Percentiles rank a stretch among this genome's conserved stretches.
Conservation (phyloP, 1,284 basidiomycete species). For the Wallemia ichthyophaga region DNA sequence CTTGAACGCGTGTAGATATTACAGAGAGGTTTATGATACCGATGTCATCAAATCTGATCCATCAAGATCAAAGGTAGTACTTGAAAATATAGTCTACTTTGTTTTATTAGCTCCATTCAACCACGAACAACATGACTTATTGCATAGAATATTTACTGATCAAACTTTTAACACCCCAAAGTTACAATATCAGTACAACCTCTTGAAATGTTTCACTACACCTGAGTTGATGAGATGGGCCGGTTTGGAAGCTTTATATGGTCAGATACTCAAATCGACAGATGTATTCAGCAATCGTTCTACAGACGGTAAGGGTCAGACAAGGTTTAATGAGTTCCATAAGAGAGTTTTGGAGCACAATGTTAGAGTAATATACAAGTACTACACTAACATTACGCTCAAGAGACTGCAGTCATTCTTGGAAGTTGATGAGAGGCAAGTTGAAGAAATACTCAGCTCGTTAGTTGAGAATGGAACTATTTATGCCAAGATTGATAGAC, state of each 20-base stretch:
- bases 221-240: constrained; percentile 95
- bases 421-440: constrained; percentile 47
- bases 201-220: constrained; percentile 87
- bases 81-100: constrained; percentile 83
- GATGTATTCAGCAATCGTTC: constrained; percentile 31
- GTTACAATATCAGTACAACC: constrained; percentile 59
- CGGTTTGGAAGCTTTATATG: constrained; percentile 73
- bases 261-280: constrained; percentile 45
- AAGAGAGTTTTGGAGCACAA: constrained; percentile 94
- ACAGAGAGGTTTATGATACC: constrained; percentile 88
- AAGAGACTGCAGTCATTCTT: constrained; percentile 54
- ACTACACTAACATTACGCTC: constrained; percentile 81
- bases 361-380: constrained; percentile 71
- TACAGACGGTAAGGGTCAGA: constrained; percentile 22
- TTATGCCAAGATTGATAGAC: constrained; percentile 80
- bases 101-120: constrained; percentile 72
- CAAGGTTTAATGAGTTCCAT: constrained; percentile 84
- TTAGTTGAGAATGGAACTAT: constrained; percentile 73
- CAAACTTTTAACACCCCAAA: constrained; percentile 48
- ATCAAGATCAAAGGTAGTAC: constrained; percentile 12
- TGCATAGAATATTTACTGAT: constrained; percentile 56
- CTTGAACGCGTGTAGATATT: constrained; percentile 80
- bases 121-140: constrained; percentile 92
- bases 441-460: constrained; percentile 61
- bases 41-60: constrained; percentile 59